A percentile compares a stretch with the other conserved stretches of the same genome.
These are phyloP conservation scores for Ophiocordyceps camponoti-saundersi DNA, from an alignment of 2,329 filamentous ascomycete genomes.

Conservation along the genomic window DNA sequence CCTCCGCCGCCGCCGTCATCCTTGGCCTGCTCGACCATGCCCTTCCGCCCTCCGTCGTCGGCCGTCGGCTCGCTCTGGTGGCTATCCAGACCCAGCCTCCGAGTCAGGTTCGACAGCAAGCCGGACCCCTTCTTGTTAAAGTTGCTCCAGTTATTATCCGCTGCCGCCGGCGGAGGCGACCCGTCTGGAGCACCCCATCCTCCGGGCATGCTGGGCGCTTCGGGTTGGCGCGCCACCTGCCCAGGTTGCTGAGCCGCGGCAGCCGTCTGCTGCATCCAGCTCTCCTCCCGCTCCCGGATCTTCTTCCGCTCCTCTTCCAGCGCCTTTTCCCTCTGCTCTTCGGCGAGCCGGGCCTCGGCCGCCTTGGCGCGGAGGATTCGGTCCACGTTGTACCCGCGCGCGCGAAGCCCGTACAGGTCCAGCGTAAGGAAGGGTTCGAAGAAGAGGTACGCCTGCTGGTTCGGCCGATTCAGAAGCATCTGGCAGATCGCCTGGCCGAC, in stretches of 20 bases:
- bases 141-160: constrained; percentile 14
- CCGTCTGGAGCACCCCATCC: constrained; percentile 53
- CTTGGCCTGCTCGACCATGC: constrained; percentile 24
- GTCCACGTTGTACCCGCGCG: constrained; percentile 91
- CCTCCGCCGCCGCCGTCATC: constrained; percentile 5
- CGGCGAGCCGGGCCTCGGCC: constrained; percentile 72
- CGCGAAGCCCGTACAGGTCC: constrained; percentile 63
- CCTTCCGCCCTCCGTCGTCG: constrained; percentile 23
- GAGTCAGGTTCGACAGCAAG: constrained; percentile 52
- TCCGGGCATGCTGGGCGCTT: constrained; percentile 48
- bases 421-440: constrained; percentile 83
- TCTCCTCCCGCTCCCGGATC: constrained; percentile 37
- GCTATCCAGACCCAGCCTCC: constrained; percentile 49
- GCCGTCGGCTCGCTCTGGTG: constrained; percentile 18
- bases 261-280: constrained; percentile 23
- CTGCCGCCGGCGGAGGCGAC: constrained; percentile 3
- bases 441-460: constrained; percentile 76
- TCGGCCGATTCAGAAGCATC: constrained; percentile 64
- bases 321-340: constrained; percentile 61
- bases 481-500: constrained; percentile 76
- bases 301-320: constrained; percentile 55
- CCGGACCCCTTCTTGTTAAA: constrained; percentile 27
- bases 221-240: constrained; percentile 22
- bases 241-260: constrained; percentile 17
- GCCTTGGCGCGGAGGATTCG: constrained; percentile 80